Evolutionary conservation across 129 eudicot species (phyloP).

Genomic region (Oenanthe sinensis): DNA sequence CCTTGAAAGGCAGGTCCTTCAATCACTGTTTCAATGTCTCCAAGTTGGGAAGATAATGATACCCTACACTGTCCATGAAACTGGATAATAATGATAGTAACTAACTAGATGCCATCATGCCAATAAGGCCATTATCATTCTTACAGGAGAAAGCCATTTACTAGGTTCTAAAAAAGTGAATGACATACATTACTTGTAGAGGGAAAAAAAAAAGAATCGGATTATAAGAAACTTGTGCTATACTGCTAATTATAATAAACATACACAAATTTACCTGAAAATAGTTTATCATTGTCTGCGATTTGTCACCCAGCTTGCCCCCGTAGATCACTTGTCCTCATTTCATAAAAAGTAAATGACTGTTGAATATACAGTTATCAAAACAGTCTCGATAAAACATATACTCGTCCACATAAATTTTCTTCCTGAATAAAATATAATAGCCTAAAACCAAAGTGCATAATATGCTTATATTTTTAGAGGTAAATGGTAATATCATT

Average conservation of each 20-base stretch:
- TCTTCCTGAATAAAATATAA: neutral
- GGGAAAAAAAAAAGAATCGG: too few relatives aligned
- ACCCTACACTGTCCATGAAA: too few relatives aligned
- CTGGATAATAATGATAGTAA: neutral
- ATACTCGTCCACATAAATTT: neutral
- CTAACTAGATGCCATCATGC: neutral
- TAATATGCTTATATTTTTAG: neutral
- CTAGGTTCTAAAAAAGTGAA: neutral
- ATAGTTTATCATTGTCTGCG: conserved; percentile 57
- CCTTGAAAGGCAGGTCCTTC: conserved; percentile 55
- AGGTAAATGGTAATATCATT: too few relatives aligned
- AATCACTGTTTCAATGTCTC: too few relatives aligned
- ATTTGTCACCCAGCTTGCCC: conserved; percentile 76
- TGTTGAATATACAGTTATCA: conserved; percentile 1
- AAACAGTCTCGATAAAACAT: neutral
- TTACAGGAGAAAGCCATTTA: neutral
- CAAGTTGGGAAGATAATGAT: too few relatives aligned
- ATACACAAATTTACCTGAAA: conserved; percentile 44
- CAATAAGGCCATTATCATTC: too few relatives aligned
- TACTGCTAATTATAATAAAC: too few relatives aligned
- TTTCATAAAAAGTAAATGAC: conserved; percentile 75
- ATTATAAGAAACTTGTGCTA: neutral
- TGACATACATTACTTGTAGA: neutral
- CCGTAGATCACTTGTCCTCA: conserved; percentile 80
- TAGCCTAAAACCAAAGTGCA: neutral